phyloP scores from a whole-genome alignment of 1,284 basidiomycete species.

The Ganoderma meredithae region DNA sequence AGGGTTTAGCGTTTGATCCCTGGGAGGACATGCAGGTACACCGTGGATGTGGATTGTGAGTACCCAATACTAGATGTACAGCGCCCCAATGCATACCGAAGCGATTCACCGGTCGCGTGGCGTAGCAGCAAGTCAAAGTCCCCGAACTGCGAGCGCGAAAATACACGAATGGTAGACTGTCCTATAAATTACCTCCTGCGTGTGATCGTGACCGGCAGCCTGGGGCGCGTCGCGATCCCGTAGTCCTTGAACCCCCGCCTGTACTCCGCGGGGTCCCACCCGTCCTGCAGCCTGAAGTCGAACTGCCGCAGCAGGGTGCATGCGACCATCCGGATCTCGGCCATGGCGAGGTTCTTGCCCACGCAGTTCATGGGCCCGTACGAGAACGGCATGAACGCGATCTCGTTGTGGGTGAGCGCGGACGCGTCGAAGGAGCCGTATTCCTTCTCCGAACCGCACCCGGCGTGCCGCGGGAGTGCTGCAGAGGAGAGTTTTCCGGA shows the following conservation, averaged over 20 bases:
- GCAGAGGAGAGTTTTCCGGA: conserved; percentile 1
- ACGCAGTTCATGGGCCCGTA: conserved; percentile 41
- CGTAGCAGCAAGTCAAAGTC: neutral
- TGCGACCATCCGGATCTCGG: conserved; percentile 26
- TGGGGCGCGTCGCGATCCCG: conserved; percentile 1
- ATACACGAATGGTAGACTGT: neutral
- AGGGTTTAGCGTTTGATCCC: no score
- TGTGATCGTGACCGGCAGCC: neutral
- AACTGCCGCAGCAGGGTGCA: conserved; percentile 13
- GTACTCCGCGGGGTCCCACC: conserved; percentile 1
- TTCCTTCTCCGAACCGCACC: neutral
- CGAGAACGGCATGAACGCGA: conserved; percentile 40
- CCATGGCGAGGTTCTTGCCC: conserved; percentile 40
- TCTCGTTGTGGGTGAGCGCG: conserved; percentile 30
- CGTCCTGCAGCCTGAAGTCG: conserved; percentile 7
- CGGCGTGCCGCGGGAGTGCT: neutral
- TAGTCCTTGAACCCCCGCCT: conserved; percentile 6
- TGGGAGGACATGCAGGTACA: neutral
- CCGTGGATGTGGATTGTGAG: neutral
- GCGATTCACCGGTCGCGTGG: neutral
- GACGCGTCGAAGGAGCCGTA: neutral
- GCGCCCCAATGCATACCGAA: neutral
- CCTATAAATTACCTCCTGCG: neutral
- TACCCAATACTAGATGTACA: neutral
- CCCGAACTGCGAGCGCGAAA: neutral